Evolutionary conservation across 768 basidiomycete genomes (phyloP).

Genomic region (Gymnopilus junonius): DNA sequence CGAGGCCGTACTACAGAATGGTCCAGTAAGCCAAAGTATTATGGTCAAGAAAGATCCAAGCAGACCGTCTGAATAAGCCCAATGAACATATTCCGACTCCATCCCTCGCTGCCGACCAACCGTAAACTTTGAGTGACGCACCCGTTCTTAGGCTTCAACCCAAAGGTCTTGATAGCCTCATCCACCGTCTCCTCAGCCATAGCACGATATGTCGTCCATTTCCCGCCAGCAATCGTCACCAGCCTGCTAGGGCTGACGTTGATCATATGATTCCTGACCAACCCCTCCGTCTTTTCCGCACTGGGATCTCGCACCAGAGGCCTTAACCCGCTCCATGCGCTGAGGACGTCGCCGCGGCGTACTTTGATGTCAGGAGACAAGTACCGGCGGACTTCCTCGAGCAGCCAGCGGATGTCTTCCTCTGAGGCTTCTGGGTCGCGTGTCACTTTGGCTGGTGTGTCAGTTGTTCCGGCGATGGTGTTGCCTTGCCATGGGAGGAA

Average conservation of each 20-base stretch:
- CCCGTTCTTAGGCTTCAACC: constrained; percentile 58
- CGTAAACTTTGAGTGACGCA: constrained; percentile 83
- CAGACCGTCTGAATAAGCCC: constrained; percentile 88
- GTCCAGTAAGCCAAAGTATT: not conserved
- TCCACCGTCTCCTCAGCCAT: constrained; percentile 98
- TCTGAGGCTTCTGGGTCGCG: constrained; percentile 82
- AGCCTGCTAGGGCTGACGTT: constrained; percentile 80
- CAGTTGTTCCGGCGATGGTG: constrained; percentile 97
- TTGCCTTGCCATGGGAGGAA: constrained; percentile 99
- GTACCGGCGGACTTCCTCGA: constrained; percentile 91
- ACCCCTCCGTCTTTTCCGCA: constrained; percentile 72
- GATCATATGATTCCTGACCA: constrained; percentile 95
- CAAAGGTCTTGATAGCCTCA: constrained; percentile 79
- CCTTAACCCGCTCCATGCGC: constrained; percentile 92
- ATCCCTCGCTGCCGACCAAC: constrained; percentile 91
- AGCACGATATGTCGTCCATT: constrained; percentile 97
- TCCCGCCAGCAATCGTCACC: constrained; percentile 94
- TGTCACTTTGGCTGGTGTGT: constrained; percentile 74
- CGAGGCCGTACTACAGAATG: constrained; percentile 74
- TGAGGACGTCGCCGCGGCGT: constrained; percentile 91
- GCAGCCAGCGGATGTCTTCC: constrained; percentile 96
- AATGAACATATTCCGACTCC: constrained; percentile 97
- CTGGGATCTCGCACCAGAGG: constrained; percentile 86
- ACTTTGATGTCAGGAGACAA: constrained; percentile 93
- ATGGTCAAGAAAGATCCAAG: constrained; percentile 15